phyloP scores from a whole-genome alignment of 495 filamentous ascomycete genomes.

The Aspergillus saccharolyticus region DNA sequence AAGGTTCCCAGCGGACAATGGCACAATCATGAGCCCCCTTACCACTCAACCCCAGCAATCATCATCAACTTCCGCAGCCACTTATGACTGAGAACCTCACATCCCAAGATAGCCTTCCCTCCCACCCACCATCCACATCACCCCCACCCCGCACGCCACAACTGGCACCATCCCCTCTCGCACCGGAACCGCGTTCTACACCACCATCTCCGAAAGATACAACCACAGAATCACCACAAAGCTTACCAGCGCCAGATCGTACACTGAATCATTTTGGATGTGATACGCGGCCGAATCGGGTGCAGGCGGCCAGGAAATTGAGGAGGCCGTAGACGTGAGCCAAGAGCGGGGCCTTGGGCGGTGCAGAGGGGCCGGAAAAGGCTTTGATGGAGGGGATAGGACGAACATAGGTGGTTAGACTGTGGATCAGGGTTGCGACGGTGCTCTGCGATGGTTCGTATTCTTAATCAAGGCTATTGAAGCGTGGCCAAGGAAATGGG shows the following conservation, averaged over 20 bases:
- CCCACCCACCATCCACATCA: constrained; percentile 28
- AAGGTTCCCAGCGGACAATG: no score
- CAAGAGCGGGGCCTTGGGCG: constrained; percentile 20
- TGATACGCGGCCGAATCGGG: constrained; percentile 31
- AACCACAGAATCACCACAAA: constrained; percentile 26
- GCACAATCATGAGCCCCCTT: no score
- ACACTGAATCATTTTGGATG: constrained; percentile 24
- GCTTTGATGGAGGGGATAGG: constrained; percentile 14
- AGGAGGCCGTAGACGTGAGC: constrained; percentile 31
- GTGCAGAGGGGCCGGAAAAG: constrained; percentile 27
- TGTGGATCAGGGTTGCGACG: constrained; percentile 15
- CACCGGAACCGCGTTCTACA: constrained; percentile 21
- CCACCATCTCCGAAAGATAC: constrained; percentile 21
- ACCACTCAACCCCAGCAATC: background rate
- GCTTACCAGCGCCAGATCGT: constrained; percentile 24
- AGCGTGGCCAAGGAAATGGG: background rate
- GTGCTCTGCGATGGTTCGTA: background rate
- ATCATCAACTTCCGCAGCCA: background rate
- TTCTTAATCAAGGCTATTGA: background rate
- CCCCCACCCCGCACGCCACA: constrained; percentile 11
- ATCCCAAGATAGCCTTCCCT: constrained; percentile 6
- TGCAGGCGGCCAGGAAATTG: constrained; percentile 28
- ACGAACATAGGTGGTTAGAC: constrained; percentile 19
- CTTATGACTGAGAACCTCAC: no score
- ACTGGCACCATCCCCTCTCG: constrained; percentile 20